Evolutionary conservation across 345 rosid genomes (phyloP), one percentile per base, ranked within the genome.

Genomic region (Eucalyptus dawsonii): DNA sequence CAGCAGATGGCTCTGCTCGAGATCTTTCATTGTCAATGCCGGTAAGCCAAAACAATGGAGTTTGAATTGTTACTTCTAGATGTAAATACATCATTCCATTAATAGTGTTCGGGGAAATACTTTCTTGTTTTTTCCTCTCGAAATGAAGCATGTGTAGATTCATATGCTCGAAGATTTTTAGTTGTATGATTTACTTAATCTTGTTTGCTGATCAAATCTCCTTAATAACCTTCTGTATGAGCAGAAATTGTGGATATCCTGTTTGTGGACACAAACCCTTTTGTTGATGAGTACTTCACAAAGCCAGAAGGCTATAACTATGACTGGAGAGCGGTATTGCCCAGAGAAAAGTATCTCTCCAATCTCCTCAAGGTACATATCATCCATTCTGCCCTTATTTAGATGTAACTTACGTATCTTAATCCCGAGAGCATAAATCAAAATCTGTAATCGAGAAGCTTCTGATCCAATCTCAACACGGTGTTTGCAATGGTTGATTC

Each of bases 1-100:
- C 89, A 67, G 58, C 60, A 89, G 95, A 80, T 95, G 96, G 96
- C 90, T 94, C 89, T 94, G 96, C 91, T 86, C 90, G 88, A 91
- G 92, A 92, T 93, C 95, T 83, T 95, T 91, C 89, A 86, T 93
- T 60, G 91, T 95, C 51, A 58, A 93, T 44, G 90, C 95, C 27
- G 95, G 96, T 93, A 92, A 89, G 53, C 53, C 87, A 2, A 83
- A 45, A 45, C 4, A 25, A 44, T 76, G 29, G 40, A 53, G 27
- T 54, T 80, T 81, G 2, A n/a, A 9, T 14, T 7, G 87, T 81
- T 37, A 50, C 27, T 87, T 80, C 21, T 65, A 65, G 11, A 65
- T 65, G 76, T 8, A n/a, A n/a, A 9, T 34, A n/a, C 6, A 1
- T n/a, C 40, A 14, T 65, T 65, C 76, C 76, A 15, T 65, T 8